Conservation (phyloP, 176 grass and related monocot species). For the Triticum dicoccoides region DNA sequence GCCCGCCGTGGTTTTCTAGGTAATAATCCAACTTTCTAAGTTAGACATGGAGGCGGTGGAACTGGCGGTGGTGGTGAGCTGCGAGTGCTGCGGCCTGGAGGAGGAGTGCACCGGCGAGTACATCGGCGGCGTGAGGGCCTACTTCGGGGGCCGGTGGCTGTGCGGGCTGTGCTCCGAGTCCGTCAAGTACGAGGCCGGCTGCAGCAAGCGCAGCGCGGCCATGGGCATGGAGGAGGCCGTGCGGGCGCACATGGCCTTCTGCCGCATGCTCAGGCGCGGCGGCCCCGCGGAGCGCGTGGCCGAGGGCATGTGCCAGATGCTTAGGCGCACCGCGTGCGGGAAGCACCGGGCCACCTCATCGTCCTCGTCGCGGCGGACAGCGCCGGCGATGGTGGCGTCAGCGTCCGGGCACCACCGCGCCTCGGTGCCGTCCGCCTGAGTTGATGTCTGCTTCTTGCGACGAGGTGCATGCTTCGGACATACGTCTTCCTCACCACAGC, state of each 20-base stretch:
- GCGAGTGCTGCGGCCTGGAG: slow-evolving; percentile 74
- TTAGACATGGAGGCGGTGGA: slow-evolving; percentile 21
- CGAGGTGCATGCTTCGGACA: no score
- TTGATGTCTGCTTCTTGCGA: no score
- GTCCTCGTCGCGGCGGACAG: slow-evolving; percentile 8
- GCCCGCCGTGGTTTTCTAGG: no score
- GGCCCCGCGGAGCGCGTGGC: slow-evolving; percentile 65
- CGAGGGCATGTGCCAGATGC: slow-evolving; percentile 83
- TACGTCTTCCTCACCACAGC: no score
- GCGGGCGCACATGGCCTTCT: slow-evolving; percentile 69
- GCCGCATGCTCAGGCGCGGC: slow-evolving; percentile 44
- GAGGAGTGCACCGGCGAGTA: slow-evolving; percentile 91
- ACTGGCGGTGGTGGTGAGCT: slow-evolving; percentile 50
- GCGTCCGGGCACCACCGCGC: not conserved
- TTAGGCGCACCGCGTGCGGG: slow-evolving; percentile 43
- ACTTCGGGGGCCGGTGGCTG: slow-evolving; percentile 68
- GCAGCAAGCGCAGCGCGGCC: slow-evolving; percentile 2
- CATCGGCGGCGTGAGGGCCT: slow-evolving; percentile 41
- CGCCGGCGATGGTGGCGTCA: not conserved
- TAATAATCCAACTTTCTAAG: not conserved
- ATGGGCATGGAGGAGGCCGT: slow-evolving; percentile 59
- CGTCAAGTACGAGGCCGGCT: slow-evolving; percentile 63
- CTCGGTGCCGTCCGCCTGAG: not conserved
- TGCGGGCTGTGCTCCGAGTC: slow-evolving; percentile 83
- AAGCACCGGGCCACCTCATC: slow-evolving; percentile 5